Evolutionary conservation across 345 rosid species (phyloP).

Genomic region (Cardamine resedifolia): DNA sequence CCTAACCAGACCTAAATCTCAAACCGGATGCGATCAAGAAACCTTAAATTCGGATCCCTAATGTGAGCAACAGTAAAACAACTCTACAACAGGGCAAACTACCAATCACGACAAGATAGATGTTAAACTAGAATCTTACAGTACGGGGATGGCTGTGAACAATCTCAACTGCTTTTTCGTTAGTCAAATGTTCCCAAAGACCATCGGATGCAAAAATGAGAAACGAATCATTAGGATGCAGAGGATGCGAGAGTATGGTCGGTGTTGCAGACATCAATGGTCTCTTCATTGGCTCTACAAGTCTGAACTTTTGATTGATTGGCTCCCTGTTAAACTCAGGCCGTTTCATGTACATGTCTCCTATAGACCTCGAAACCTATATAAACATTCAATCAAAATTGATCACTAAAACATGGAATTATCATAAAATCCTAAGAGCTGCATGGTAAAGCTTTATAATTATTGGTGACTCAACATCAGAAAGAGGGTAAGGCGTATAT

Average conservation of each 20-base stretch:
- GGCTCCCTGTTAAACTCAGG: slow-evolving; percentile 64
- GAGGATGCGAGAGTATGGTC: slow-evolving; percentile 56
- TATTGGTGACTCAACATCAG: background rate
- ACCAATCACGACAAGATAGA: background rate
- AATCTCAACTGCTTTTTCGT: slow-evolving; percentile 86
- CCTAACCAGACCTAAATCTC: background rate
- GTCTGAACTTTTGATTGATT: slow-evolving; percentile 64
- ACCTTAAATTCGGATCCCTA: background rate
- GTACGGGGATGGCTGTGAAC: slow-evolving; percentile 69
- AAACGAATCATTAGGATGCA: slow-evolving; percentile 83
- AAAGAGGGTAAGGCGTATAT: background rate
- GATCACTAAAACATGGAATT: background rate
- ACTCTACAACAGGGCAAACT: background rate
- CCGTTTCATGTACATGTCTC: slow-evolving; percentile 84
- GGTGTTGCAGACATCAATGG: slow-evolving; percentile 79
- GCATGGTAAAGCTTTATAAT: background rate
- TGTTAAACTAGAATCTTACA: slow-evolving; percentile 52
- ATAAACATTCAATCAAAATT: background rate
- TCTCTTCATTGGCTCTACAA: slow-evolving; percentile 72
- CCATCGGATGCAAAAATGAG: slow-evolving; percentile 97
- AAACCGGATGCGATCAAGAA: background rate
- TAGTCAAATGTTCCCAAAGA: slow-evolving; percentile 91
- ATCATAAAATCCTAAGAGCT: background rate
- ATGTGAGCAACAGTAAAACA: background rate
- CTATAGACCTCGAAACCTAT: slow-evolving; percentile 89